Conservation (phyloP, 2,329 filamentous ascomycete species). For the Fusarium sp. region DNA sequence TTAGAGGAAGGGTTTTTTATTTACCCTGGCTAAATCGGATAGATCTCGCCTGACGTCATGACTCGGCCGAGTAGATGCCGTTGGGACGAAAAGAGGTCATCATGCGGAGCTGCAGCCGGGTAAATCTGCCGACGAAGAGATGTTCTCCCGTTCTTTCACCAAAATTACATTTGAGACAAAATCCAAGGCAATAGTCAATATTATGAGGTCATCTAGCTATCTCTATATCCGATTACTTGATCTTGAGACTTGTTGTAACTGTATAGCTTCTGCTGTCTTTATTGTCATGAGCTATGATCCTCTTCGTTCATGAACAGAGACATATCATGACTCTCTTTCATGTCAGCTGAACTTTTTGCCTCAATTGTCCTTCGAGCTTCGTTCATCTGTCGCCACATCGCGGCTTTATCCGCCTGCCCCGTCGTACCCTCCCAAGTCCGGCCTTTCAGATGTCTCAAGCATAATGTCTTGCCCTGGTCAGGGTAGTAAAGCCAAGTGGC, state of each 20-base stretch:
- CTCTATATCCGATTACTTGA: too few species aligned
- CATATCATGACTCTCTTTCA: neutral
- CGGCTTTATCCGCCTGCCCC: conserved; percentile 29
- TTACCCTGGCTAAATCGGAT: neutral
- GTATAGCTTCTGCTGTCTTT: neutral
- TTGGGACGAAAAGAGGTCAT: neutral
- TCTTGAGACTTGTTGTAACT: neutral
- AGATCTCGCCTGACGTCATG: neutral
- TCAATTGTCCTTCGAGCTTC: neutral
- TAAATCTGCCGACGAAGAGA: neutral
- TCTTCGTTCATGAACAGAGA: neutral
- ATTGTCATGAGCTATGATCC: neutral
- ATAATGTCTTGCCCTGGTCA: conserved; percentile 57
- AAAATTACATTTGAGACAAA: too few species aligned
- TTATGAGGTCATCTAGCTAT: neutral
- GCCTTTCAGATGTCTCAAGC: conserved; percentile 63
- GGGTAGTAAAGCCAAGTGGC: conserved; percentile 68
- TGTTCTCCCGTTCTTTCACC: too few species aligned
- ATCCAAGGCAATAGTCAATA: too few species aligned
- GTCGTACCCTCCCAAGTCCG: conserved; percentile 60
- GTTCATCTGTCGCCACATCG: conserved; percentile 38
- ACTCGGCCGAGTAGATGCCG: neutral
- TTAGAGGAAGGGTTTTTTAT: neutral
- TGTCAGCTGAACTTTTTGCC: neutral
- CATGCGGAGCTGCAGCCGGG: neutral